phyloP scores from a whole-genome alignment of 2,329 filamentous ascomycete species.

The Aspergillus vadensis region DNA sequence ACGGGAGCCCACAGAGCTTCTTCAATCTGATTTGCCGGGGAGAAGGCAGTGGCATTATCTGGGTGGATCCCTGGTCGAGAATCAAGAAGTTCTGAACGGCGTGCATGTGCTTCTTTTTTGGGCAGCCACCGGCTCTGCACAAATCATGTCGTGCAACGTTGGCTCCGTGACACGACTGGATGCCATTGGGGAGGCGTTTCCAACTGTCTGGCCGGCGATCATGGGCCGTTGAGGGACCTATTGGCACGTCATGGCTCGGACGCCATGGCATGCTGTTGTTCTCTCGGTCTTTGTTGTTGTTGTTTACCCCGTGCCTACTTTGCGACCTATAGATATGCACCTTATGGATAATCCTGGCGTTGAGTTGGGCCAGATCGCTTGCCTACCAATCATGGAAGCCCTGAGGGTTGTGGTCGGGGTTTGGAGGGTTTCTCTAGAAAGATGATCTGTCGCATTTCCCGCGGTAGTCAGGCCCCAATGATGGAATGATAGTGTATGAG shows the following conservation, averaged over 20 bases:
- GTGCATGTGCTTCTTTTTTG: slow-evolving; percentile 24
- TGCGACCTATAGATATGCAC: slow-evolving; percentile 1
- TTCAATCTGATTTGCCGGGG: slow-evolving; percentile 21
- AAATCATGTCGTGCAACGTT: slow-evolving; percentile 28
- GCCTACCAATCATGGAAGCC: slow-evolving; percentile 9
- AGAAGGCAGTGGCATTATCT: slow-evolving; percentile 21
- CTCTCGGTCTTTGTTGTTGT: slow-evolving; percentile 9
- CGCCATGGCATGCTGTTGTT: slow-evolving; percentile 19
- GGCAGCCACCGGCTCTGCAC: slow-evolving; percentile 28
- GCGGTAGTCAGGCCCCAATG: slow-evolving; percentile 3
- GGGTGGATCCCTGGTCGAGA: slow-evolving; percentile 22
- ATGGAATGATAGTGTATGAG: not conserved
- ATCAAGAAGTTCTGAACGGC: slow-evolving; percentile 19
- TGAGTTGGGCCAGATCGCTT: slow-evolving; percentile 13
- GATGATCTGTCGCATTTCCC: slow-evolving; percentile 12
- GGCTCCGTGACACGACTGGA: slow-evolving; percentile 17
- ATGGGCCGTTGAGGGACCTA: slow-evolving; percentile 9
- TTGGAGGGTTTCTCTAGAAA: not conserved
- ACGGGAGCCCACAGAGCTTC: slow-evolving; percentile 18
- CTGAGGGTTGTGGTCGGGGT: not conserved
- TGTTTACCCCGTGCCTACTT: slow-evolving; percentile 2
- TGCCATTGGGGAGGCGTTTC: slow-evolving; percentile 15
- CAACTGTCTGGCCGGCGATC: slow-evolving; percentile 15
- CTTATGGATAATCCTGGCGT: slow-evolving; percentile 1
- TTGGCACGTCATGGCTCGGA: slow-evolving; percentile 25